Evolutionary conservation across 2,329 filamentous ascomycete species (phyloP), one percentile per base, ranked within the genome.

Genomic region (Aureobasidium sp.): DNA sequence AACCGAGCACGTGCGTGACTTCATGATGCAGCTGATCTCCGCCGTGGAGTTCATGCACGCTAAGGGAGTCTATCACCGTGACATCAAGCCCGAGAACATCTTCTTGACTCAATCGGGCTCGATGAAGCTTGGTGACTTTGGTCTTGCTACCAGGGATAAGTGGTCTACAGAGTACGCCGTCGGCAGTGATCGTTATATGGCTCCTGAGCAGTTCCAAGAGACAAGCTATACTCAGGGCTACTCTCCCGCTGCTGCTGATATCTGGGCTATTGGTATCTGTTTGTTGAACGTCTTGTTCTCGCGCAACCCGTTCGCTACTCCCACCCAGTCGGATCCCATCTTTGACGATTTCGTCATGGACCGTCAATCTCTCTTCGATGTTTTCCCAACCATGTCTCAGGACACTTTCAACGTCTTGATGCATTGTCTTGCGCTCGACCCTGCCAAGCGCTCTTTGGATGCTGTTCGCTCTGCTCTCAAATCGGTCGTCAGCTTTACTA

Each of bases 51-150:
- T 91, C 76, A 91, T 96, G 77, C 94, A 99, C 75, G 83, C 84
- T 66, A 92, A 92, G 75, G 92, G 91, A 67, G 85, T 97, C 72
- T 97, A 91, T 75, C 94, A 99, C 73, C 90, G 94, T 65, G 94
- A 99, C 76, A 97, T 99, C 84, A 99, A 99, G 80, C 94, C 94
- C 0, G 94, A 99, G 82, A 99, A 99, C 80, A 96, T 99, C 75
- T 97, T 99, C 75, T 82, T 99, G 66, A 89, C 87, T 63, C 84
- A 92, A 64, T 84, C 88, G 68, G 93, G 93, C 60, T 83, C 87
- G 42, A 89, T 97, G 89, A 99, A 99, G 79, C 86, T 99, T 39
- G 94, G 94, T 70, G 94, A 99, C 76, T 96, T 97, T 73, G 94
- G 94, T 61, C 82, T 99, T 66, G 92, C 92, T 57, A 97, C 93